Evolutionary conservation across 2,329 filamentous ascomycete genomes (phyloP).

Genomic region (Venturia aucupariae): DNA sequence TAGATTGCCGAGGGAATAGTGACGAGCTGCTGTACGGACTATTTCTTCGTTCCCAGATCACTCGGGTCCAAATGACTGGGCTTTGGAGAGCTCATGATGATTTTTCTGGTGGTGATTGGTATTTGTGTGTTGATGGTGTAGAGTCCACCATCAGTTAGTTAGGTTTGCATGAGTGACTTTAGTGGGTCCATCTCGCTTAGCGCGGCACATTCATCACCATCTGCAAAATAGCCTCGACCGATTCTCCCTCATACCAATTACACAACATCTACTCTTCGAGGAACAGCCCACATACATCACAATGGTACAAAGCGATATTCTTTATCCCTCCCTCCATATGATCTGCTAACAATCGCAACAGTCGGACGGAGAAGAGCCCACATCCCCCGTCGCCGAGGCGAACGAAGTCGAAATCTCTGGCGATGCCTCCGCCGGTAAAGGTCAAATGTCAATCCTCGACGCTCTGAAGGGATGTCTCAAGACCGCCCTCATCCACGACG

Average conservation of each 20-base stretch:
- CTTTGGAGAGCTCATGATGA: neutral
- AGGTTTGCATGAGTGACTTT: neutral
- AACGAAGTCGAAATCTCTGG: slow-evolving; percentile 93
- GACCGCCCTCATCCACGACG: slow-evolving; percentile 98
- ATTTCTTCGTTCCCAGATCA: slow-evolving; percentile 17
- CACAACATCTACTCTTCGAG: slow-evolving; percentile 14
- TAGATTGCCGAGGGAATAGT: neutral
- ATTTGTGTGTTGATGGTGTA: neutral
- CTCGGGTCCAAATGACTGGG: slow-evolving; percentile 14
- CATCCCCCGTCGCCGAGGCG: slow-evolving; percentile 66
- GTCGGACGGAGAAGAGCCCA: slow-evolving; percentile 99
- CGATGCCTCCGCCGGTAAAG: slow-evolving; percentile 68
- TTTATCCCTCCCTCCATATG: neutral
- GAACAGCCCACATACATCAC: slow-evolving; percentile 11
- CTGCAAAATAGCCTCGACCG: neutral
- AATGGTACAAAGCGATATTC: slow-evolving; percentile 4
- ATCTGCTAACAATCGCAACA: slow-evolving; percentile 29
- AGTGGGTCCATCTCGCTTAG: neutral
- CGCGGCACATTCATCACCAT: neutral
- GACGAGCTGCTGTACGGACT: slow-evolving; percentile 12
- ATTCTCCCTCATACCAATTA: neutral
- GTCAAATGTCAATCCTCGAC: slow-evolving; percentile 96
- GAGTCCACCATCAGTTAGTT: neutral
- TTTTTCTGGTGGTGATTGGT: neutral
- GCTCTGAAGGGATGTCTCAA: slow-evolving; percentile 98